Conservation (phyloP, 1,139 yeast genomes). For the Yamadazyma triangularis region DNA sequence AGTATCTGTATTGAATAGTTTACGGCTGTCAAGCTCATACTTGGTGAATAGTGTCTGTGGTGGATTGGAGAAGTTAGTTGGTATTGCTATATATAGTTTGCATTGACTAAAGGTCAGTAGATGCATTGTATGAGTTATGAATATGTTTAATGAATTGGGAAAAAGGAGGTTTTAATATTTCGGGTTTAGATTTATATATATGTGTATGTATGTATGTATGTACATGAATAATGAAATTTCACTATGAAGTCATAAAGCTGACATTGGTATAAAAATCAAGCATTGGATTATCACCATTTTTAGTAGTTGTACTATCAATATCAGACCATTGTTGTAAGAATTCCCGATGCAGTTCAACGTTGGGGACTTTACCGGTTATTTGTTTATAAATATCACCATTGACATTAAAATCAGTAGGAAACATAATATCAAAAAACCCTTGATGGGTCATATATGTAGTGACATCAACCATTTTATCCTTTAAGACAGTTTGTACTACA, state of each 20-base stretch:
- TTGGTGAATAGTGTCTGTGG: constrained; percentile 19
- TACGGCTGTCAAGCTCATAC: constrained; percentile 15
- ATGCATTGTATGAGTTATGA: constrained; percentile 1
- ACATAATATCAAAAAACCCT: constrained; percentile 83
- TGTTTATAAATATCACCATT: constrained; percentile 60
- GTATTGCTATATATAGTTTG: constrained; percentile 4
- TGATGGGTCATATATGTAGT: constrained; percentile 77
- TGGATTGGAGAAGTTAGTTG: constrained; percentile 23
- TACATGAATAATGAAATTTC: too few relatives aligned
- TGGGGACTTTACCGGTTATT: constrained; percentile 59
- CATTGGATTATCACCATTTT: constrained; percentile 86
- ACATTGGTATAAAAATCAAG: constrained; percentile 74
- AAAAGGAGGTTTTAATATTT: background rate
- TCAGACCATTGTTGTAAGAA: constrained; percentile 75
- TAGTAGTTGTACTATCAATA: constrained; percentile 60
- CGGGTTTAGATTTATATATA: background rate
- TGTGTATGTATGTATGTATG: background rate
- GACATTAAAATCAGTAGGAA: constrained; percentile 72
- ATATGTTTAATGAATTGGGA: background rate
- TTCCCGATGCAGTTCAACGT: constrained; percentile 55
- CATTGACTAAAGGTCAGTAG: background rate
- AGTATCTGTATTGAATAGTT: constrained; percentile 5
- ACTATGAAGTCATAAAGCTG: constrained; percentile 54
- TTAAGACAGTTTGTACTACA: constrained; percentile 75
- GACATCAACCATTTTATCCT: constrained; percentile 64